A percentile compares a stretch with the other conserved stretches of the same genome.
phyloP scores from a whole-genome alignment of 768 basidiomycete genomes.

The Hygrophoropsis aurantiaca region DNA sequence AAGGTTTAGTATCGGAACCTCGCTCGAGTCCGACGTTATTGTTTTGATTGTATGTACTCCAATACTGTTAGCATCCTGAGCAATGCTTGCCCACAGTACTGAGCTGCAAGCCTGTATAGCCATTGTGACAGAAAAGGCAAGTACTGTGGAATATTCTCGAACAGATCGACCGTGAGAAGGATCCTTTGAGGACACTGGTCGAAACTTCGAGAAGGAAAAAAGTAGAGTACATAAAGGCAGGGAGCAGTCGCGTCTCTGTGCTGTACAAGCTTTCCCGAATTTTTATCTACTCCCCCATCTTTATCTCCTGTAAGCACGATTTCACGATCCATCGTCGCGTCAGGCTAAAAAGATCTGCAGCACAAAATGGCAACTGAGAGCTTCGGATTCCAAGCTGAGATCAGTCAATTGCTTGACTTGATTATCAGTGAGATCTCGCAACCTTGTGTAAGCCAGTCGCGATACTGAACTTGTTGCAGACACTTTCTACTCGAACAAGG shows the following conservation, averaged over 20 bases:
- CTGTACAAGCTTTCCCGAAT: slow-evolving; percentile 10
- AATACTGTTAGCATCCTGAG: too few relatives aligned
- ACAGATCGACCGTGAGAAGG: slow-evolving; percentile 17
- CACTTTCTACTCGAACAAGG: slow-evolving; percentile 99
- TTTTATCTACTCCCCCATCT: slow-evolving; percentile 7
- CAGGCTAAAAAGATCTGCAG: slow-evolving; percentile 19
- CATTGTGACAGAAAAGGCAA: slow-evolving; percentile 6
- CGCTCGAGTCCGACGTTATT: slow-evolving; percentile 36
- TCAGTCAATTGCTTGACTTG: slow-evolving; percentile 96
- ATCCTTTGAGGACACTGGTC: slow-evolving; percentile 21
- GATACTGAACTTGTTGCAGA: slow-evolving; percentile 43
- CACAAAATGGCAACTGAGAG: slow-evolving; percentile 73
- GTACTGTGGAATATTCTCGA: slow-evolving; percentile 36
- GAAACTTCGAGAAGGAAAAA: slow-evolving; percentile 47
- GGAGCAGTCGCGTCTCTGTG: slow-evolving; percentile 16
- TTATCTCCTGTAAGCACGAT: slow-evolving; percentile 14
- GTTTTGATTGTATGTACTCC: not conserved
- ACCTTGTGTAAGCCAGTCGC: not conserved
- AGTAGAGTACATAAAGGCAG: slow-evolving; percentile 36
- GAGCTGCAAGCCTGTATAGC: not conserved
- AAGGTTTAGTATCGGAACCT: slow-evolving; percentile 45
- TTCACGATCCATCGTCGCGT: not conserved
- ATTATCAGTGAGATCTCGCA: slow-evolving; percentile 81
- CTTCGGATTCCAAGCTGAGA: slow-evolving; percentile 99
- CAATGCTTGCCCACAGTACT: too few relatives aligned